Evolutionary conservation across 2,329 filamentous ascomycete species (phyloP).

Genomic region (Monilinia aucupariae): DNA sequence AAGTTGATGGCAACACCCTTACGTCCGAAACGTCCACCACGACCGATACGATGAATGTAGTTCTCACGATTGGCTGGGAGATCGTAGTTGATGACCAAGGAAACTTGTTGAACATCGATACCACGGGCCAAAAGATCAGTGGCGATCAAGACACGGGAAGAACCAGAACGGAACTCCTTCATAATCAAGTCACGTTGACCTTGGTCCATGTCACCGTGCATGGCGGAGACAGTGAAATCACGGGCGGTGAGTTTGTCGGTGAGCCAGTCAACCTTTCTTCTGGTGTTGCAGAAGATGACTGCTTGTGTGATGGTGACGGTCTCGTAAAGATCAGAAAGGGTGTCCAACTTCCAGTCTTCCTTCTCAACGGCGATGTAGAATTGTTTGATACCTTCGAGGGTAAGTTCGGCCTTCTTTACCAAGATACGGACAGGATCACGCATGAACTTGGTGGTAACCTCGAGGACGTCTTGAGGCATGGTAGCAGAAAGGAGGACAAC

Average conservation of each 20-base stretch:
- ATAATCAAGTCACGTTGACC: slow-evolving; percentile 97
- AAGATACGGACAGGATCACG: slow-evolving; percentile 97
- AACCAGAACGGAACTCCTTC: slow-evolving; percentile 99
- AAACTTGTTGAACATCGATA: slow-evolving; percentile 99
- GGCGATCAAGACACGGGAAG: slow-evolving; percentile 96
- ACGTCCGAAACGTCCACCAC: slow-evolving; percentile 98
- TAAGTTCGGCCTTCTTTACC: slow-evolving; percentile 99
- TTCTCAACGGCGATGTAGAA: slow-evolving; percentile 99
- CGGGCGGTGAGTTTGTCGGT: slow-evolving; percentile 97
- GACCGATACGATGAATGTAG: slow-evolving; percentile 99
- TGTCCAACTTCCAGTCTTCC: slow-evolving; percentile 99
- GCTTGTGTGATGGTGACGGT: slow-evolving; percentile 99
- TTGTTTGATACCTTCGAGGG: slow-evolving; percentile 99
- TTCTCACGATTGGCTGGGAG: slow-evolving; percentile 98
- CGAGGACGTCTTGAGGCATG: slow-evolving; percentile 97
- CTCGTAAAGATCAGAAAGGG: slow-evolving; percentile 97
- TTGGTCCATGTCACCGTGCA: slow-evolving; percentile 99
- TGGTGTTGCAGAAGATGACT: slow-evolving; percentile 99
- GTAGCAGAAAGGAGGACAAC: slow-evolving; percentile 97
- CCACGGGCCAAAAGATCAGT: slow-evolving; percentile 97
- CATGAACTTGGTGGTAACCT: slow-evolving; percentile 99
- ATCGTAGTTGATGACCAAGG: slow-evolving; percentile 99
- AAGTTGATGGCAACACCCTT: slow-evolving; percentile 99
- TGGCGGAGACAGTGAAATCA: slow-evolving; percentile 98
- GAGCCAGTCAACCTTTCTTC: slow-evolving; percentile 99